phyloP scores from a whole-genome alignment of 1,284 basidiomycete species.

The Lignosus rhinocerotis region DNA sequence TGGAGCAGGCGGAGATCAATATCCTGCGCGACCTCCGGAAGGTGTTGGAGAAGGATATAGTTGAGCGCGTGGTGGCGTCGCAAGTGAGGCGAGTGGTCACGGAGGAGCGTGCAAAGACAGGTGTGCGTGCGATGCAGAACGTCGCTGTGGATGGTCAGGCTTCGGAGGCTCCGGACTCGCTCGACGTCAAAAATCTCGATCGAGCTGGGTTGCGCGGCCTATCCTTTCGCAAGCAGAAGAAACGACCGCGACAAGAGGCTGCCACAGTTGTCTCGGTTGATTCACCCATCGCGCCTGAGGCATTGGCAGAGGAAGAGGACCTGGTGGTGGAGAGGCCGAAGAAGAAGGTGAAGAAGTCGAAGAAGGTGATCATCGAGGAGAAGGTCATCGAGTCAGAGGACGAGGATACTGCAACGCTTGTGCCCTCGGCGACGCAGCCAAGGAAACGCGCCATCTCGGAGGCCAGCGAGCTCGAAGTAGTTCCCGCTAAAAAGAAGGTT shows the following conservation, averaged over 20 bases:
- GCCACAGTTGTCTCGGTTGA: slow-evolving; percentile 16
- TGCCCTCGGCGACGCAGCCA: slow-evolving; percentile 8
- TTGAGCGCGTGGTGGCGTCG: slow-evolving; percentile 60
- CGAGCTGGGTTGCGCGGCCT: slow-evolving; percentile 54
- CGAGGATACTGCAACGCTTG: slow-evolving; percentile 32
- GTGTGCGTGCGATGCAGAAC: slow-evolving; percentile 29
- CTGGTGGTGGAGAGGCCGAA: slow-evolving; percentile 43
- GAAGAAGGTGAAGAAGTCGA: slow-evolving; percentile 47
- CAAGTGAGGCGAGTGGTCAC: slow-evolving; percentile 57
- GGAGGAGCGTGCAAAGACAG: slow-evolving; percentile 45
- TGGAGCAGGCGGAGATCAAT: slow-evolving; percentile 59
- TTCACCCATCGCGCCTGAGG: slow-evolving; percentile 21
- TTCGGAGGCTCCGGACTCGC: slow-evolving; percentile 24
- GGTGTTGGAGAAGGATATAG: slow-evolving; percentile 69
- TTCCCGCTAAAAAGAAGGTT: slow-evolving; percentile 35
- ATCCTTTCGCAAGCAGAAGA: slow-evolving; percentile 68
- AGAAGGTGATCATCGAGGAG: slow-evolving; percentile 31
- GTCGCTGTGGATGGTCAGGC: slow-evolving; percentile 14
- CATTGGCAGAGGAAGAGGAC: slow-evolving; percentile 27
- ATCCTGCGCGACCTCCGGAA: slow-evolving; percentile 64
- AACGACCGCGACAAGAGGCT: slow-evolving; percentile 39
- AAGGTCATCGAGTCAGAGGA: slow-evolving; percentile 48
- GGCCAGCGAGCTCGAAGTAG: slow-evolving; percentile 32
- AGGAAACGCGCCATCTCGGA: slow-evolving; percentile 32
- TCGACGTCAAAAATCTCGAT: slow-evolving; percentile 19